phyloP scores from a whole-genome alignment of 1,284 basidiomycete genomes.

The Earliella scabrosa region DNA sequence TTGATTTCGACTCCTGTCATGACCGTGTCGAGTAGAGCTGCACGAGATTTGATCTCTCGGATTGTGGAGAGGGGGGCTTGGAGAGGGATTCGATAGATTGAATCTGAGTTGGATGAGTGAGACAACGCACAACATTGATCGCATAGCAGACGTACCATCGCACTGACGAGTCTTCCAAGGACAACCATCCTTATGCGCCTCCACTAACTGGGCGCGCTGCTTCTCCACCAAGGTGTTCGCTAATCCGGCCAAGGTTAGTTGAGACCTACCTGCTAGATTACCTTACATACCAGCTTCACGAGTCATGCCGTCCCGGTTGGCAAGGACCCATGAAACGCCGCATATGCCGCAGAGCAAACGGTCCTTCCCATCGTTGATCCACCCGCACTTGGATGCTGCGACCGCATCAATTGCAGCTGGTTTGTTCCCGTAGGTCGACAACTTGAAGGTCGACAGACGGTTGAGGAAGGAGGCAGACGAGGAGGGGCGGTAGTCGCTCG shows the following conservation, averaged over 20 bases:
- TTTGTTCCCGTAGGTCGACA: conserved; percentile 79
- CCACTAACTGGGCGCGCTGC: conserved; percentile 64
- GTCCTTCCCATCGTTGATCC: conserved; percentile 79
- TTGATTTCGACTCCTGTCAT: conserved; percentile 61
- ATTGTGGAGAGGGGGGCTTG: conserved; percentile 64
- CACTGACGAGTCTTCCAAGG: conserved; percentile 82
- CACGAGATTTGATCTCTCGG: conserved; percentile 60
- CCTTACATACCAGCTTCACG: conserved; percentile 71
- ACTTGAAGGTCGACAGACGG: conserved; percentile 75
- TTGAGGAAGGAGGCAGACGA: conserved; percentile 71
- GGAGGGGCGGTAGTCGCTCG: conserved; percentile 76
- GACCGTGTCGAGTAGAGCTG: conserved; percentile 54
- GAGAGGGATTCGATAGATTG: conserved; percentile 76
- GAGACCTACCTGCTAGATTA: conserved; percentile 30
- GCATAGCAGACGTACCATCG: conserved; percentile 55
- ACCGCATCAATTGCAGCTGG: conserved; percentile 74
- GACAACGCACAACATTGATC: too few relatives aligned
- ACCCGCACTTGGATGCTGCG: conserved; percentile 77
- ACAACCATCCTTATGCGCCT: conserved; percentile 76
- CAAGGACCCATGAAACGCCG: conserved; percentile 71
- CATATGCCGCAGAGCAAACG: conserved; percentile 74
- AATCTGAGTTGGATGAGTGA: conserved; percentile 58
- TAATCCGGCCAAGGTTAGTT: conserved; percentile 35
- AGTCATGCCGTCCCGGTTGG: conserved; percentile 64
- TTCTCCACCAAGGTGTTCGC: conserved; percentile 73